A percentile compares a stretch with the other conserved stretches of the same genome.
These are phyloP conservation scores for Geosiphon pyriformis DNA, from an alignment of 192 early-diverging fungal species.

Conservation along the genomic window DNA sequence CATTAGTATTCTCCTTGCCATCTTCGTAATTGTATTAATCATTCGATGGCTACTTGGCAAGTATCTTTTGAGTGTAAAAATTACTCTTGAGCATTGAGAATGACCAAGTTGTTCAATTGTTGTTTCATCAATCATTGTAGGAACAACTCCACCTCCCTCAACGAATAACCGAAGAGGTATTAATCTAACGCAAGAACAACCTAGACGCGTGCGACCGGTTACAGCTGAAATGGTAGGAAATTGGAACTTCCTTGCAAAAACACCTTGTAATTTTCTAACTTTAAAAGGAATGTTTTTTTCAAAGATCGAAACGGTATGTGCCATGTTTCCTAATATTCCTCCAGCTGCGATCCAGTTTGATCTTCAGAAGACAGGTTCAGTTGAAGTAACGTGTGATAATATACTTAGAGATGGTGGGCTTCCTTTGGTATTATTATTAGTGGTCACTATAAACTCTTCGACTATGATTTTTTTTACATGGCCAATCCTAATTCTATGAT, in stretches of 20 bases:
- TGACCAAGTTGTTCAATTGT: neutral
- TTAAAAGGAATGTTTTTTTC: neutral
- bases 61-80: neutral
- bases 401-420: conserved; percentile 61
- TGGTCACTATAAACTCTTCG: neutral
- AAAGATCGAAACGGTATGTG: conserved; percentile 62
- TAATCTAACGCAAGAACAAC: neutral
- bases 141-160: neutral
- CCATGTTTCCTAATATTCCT: conserved; percentile 82
- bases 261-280: neutral
- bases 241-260: too few relatives aligned
- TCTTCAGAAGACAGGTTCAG: conserved; percentile 76
- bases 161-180: neutral
- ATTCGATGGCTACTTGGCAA: conserved; percentile 55
- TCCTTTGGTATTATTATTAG: conserved; percentile 42
- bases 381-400: conserved; percentile 76
- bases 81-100: neutral
- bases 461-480: conserved; percentile 10
- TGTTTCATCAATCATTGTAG: too few relatives aligned
- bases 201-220: conserved; percentile 7
- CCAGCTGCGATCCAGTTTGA: conserved; percentile 68
- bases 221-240: conserved; percentile 12
- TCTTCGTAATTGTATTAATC: conserved; percentile 53
- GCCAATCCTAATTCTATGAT: too few relatives aligned
- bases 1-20: conserved; percentile 50